Evolutionary conservation across 2,329 filamentous ascomycete genomes (phyloP).

Genomic region (Nothophaeocryptopus gaeumannii): DNA sequence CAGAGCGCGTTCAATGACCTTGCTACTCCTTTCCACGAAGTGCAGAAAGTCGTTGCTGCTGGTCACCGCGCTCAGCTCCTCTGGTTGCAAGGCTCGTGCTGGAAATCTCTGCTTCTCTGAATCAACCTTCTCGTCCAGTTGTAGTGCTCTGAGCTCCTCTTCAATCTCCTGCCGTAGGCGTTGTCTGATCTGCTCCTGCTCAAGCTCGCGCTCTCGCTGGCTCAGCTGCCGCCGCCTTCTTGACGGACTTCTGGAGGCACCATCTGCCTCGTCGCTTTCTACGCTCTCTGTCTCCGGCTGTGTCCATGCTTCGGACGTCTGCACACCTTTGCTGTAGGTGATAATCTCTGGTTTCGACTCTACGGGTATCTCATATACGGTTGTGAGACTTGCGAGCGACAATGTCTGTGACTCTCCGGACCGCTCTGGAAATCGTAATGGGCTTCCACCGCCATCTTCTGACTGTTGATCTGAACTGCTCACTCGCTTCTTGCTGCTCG

Average conservation of each 20-base stretch:
- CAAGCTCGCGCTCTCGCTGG: slow-evolving; percentile 68
- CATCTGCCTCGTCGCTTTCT: slow-evolving; percentile 63
- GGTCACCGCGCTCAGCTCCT: slow-evolving; percentile 87
- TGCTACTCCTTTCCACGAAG: slow-evolving; percentile 92
- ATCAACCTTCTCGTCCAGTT: slow-evolving; percentile 48
- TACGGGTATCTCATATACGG: slow-evolving; percentile 76
- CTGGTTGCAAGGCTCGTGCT: slow-evolving; percentile 71
- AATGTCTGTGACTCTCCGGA: slow-evolving; percentile 64
- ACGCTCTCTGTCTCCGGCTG: slow-evolving; percentile 43
- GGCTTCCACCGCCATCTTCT: slow-evolving; percentile 30
- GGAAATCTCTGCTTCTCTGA: slow-evolving; percentile 52
- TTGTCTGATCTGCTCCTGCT: slow-evolving; percentile 84
- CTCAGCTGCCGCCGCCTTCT: slow-evolving; percentile 67
- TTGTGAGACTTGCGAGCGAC: slow-evolving; percentile 68
- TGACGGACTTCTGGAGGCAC: slow-evolving; percentile 49
- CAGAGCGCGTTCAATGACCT: slow-evolving; percentile 91
- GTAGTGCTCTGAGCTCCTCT: slow-evolving; percentile 77
- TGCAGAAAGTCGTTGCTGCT: slow-evolving; percentile 90
- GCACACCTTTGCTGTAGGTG: slow-evolving; percentile 95
- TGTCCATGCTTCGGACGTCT: slow-evolving; percentile 74
- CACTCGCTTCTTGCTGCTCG: slow-evolving; percentile 27
- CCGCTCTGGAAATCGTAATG: slow-evolving; percentile 27
- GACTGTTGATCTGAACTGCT: slow-evolving; percentile 26
- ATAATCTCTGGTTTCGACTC: slow-evolving; percentile 69
- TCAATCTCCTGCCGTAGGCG: slow-evolving; percentile 86